Evolutionary conservation across 2,329 filamentous ascomycete species (phyloP).

Genomic region (Fusarium cicatricum): DNA sequence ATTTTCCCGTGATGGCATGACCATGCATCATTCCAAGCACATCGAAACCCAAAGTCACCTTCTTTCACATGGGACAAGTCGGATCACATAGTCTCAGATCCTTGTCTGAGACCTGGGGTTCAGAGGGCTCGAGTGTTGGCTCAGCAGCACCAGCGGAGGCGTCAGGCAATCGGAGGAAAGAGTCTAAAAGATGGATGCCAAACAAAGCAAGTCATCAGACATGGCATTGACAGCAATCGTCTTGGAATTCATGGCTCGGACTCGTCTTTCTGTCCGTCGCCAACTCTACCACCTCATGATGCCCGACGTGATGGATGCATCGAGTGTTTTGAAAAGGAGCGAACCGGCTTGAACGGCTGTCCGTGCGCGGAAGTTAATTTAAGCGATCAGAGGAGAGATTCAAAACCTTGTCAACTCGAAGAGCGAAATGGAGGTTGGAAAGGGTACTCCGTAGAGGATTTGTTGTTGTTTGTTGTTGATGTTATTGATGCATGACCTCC

Average conservation of each 20-base stretch:
- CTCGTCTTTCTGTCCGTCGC: too few species aligned
- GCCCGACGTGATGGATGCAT: conserved; percentile 8
- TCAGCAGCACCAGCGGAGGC: not conserved
- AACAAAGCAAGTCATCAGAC: not conserved
- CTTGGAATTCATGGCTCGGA: too few species aligned
- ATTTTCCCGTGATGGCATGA: conserved; percentile 27
- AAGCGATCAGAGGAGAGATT: conserved; percentile 6
- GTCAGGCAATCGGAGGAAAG: not conserved
- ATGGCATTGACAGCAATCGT: not conserved
- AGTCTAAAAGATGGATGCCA: not conserved
- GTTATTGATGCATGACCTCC: too few species aligned
- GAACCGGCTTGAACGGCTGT: conserved; percentile 15
- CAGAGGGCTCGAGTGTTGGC: conserved; percentile 1
- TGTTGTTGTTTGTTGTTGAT: not conserved
- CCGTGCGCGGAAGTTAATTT: conserved; percentile 40
- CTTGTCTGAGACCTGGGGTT: conserved; percentile 22
- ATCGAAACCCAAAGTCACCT: not conserved
- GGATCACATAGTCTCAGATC: conserved; percentile 22
- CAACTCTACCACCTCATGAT: not conserved
- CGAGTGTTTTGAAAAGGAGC: conserved; percentile 3
- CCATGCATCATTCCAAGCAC: conserved; percentile 13
- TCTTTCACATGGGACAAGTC: conserved; percentile 21
- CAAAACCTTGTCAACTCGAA: conserved; percentile 9
- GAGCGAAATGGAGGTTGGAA: not conserved
- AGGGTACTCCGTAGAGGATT: not conserved